Percentiles rank a stretch among this genome's conserved stretches.
Conservation (phyloP, 2,329 filamentous ascomycete genomes). For the Fusarium sp. region DNA sequence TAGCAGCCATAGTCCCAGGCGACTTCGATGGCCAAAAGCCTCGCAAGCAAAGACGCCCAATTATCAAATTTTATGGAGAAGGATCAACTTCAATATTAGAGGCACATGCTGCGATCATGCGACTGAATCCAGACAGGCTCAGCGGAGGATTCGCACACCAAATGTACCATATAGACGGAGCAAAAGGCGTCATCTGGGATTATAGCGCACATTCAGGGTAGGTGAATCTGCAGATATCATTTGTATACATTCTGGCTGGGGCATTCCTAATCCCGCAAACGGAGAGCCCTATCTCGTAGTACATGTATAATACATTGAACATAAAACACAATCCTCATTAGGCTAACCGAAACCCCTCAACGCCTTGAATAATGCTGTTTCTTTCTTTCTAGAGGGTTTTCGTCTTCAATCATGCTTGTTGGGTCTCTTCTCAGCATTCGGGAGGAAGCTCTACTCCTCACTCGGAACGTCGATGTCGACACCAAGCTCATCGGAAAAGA, state of each 20-base stretch:
- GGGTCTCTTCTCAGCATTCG: slow-evolving; percentile 27
- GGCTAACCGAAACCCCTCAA: slow-evolving; percentile 35
- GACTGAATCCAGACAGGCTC: neutral
- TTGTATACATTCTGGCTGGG: slow-evolving; percentile 35
- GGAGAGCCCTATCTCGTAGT: slow-evolving; percentile 17
- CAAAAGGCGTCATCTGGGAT: neutral
- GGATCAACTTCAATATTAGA: neutral
- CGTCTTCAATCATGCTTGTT: slow-evolving; percentile 22
- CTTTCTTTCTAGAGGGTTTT: slow-evolving; percentile 15
- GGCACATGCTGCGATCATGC: neutral
- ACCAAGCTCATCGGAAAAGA: slow-evolving; percentile 82
- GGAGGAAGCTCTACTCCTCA: slow-evolving; percentile 48
- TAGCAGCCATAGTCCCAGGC: neutral
- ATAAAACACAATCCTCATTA: slow-evolving; percentile 15
- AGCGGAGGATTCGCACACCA: slow-evolving; percentile 13
- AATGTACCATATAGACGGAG: slow-evolving; percentile 20
- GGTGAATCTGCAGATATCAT: slow-evolving; percentile 10
- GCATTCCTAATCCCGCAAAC: slow-evolving; percentile 8
- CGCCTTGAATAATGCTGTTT: slow-evolving; percentile 34
- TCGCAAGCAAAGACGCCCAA: neutral
- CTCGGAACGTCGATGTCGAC: slow-evolving; percentile 66
- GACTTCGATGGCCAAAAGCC: neutral
- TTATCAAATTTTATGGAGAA: too few relatives aligned
- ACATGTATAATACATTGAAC: slow-evolving; percentile 40
- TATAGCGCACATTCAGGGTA: neutral